These are phyloP conservation scores for Umbelopsis isabellina DNA, from an alignment of 192 early-diverging fungal genomes.

Conservation along the genomic window DNA sequence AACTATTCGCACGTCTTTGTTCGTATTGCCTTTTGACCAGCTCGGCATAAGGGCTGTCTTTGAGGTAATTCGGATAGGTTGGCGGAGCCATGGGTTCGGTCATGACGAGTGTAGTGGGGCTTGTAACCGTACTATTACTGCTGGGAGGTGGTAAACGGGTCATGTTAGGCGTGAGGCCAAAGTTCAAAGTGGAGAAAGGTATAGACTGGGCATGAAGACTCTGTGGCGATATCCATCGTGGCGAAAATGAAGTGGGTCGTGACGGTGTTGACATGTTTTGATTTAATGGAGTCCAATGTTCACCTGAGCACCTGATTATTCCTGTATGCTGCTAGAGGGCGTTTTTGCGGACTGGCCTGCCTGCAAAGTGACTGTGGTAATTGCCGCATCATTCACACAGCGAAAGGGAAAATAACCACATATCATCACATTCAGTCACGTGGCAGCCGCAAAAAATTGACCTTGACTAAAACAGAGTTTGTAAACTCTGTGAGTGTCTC, in stretches of 20 bases:
- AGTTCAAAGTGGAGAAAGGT: conserved; percentile 11
- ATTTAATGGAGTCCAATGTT: not conserved
- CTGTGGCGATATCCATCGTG: conserved; percentile 3
- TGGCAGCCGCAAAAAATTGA: too few species aligned
- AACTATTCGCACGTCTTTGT: not conserved
- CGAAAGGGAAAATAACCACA: too few species aligned
- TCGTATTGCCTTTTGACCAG: conserved; percentile 32
- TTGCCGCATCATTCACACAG: too few species aligned
- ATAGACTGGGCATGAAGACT: conserved; percentile 2
- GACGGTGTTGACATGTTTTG: conserved; percentile 6
- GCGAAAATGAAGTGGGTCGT: conserved; percentile 7
- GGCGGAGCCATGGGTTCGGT: conserved; percentile 21
- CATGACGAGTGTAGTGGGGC: not conserved
- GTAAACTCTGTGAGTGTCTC: too few species aligned
- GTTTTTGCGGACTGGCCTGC: not conserved
- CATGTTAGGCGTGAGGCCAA: not conserved
- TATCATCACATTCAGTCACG: too few species aligned
- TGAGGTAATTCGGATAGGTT: conserved; percentile 34
- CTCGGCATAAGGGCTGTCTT: conserved; percentile 33
- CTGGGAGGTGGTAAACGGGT: not conserved
- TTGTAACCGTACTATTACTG: not conserved
- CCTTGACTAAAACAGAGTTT: too few species aligned
- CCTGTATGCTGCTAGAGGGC: not conserved
- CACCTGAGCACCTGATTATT: not conserved
- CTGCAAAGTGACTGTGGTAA: too few species aligned